Base-by-base conservation (phyloP, 2,329 filamentous ascomycete genomes). In the Calonectria pseudoturangicola region DNA sequence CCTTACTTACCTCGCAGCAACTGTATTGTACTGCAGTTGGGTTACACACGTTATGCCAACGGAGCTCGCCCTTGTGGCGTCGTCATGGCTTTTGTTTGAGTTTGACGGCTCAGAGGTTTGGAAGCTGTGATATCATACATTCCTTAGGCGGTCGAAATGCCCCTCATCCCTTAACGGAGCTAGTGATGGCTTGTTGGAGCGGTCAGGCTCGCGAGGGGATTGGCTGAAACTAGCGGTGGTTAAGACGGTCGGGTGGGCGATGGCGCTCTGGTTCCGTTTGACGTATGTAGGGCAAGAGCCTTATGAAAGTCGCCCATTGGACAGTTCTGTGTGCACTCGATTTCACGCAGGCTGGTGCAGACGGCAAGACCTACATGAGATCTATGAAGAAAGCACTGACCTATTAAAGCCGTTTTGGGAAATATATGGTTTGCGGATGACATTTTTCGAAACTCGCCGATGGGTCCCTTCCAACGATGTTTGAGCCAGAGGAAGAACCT, bases 201-300 rank as follows among this genome's bases (percentile, higher is more conserved):
- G 54, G 54, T 60, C 54, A 60, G 54, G 54, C 33, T 36, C 33
- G 13, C n/a, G 54, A 60, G 25, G 54, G 36, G 21, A 60, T 60
- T 60, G 54, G 54, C 15, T 60, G 33, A 18, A n/a, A 25, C 21
- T 15, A 7, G n/a, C 54, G n/a, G 39, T 41, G 33, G 33, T 60
- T 27, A 25, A 60, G 25, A 25, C 33, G n/a, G 36, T 41, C 33
- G n/a, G n/a, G 54, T 39, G 54, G 39, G 36, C 21, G 54, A 60
- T 60, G 54, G 54, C 54, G 54, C 13, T 60, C 33, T 60, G 33
- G 54, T 15, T 60, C 54, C 54, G 36, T 60, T 60, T 60, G 54
- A 15, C 54, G 41, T 54, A 54, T 60, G 54, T 60, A 60, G 36
- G 27, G 33, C 30, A 60, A 41, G 33, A 39, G 33, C 21, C 36